Conservation (phyloP, 192 early-diverging fungal species). For the Podila minutissima region DNA sequence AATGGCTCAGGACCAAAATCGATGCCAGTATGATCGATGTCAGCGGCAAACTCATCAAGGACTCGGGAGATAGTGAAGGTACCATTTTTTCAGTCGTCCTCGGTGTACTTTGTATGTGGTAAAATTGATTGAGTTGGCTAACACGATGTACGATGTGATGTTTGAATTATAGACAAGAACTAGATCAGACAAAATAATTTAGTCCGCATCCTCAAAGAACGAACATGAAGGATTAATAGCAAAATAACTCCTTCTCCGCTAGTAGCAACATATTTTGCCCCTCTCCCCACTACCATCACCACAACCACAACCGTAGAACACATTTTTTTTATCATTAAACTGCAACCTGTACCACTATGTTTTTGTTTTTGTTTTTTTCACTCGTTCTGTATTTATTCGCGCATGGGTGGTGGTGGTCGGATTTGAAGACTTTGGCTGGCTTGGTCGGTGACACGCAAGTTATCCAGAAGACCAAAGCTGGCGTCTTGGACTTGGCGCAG, state of each 20-base stretch:
- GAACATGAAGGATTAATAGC: too few species aligned
- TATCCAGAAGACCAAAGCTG: constrained; percentile 37
- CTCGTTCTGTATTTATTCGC: neutral
- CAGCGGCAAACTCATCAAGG: constrained; percentile 36
- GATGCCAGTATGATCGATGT: constrained; percentile 29
- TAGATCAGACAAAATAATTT: neutral
- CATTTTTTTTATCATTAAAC: too few species aligned
- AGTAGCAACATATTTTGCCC: too few species aligned
- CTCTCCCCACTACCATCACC: too few species aligned
- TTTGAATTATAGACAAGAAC: neutral
- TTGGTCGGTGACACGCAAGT: constrained; percentile 37
- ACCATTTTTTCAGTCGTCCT: too few species aligned
- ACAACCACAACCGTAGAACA: too few species aligned
- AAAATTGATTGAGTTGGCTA: too few species aligned
- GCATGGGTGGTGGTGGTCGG: neutral
- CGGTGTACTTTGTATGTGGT: too few species aligned
- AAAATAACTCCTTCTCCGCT: too few species aligned
- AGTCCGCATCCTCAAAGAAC: too few species aligned
- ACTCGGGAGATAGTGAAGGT: constrained; percentile 20
- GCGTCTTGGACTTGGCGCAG: constrained; percentile 38
- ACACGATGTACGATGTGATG: too few species aligned
- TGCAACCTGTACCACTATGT: neutral
- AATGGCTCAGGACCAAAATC: constrained; percentile 80
- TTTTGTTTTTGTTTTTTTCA: neutral
- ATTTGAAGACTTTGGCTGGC: constrained; percentile 24